Evolutionary conservation across 371 early-diverging fungal species (phyloP).

Genomic region (Nosema muscidifuracis): DNA sequence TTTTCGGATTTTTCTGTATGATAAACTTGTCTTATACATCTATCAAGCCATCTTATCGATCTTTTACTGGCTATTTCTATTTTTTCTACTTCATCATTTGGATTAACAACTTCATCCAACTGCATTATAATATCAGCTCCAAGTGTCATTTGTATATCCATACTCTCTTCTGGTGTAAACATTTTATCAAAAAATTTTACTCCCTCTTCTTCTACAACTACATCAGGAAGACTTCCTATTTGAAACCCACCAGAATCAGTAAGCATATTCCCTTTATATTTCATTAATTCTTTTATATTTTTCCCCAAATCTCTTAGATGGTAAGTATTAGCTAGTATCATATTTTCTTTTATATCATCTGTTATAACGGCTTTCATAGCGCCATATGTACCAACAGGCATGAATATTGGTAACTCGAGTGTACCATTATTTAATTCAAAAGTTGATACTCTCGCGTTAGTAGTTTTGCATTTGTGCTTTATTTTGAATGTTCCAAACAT

Average conservation of each 20-base stretch:
- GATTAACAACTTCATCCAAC: slow-evolving; percentile 84
- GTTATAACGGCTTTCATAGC: slow-evolving; percentile 77
- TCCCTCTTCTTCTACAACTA: slow-evolving; percentile 79
- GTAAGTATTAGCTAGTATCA: slow-evolving; percentile 80
- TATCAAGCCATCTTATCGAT: slow-evolving; percentile 83
- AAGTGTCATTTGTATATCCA: slow-evolving; percentile 79
- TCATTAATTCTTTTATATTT: slow-evolving; percentile 75
- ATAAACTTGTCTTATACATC: slow-evolving; percentile 67
- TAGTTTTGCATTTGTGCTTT: slow-evolving; percentile 69
- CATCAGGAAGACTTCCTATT: slow-evolving; percentile 79
- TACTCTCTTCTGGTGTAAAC: slow-evolving; percentile 86
- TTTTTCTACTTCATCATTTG: slow-evolving; percentile 71
- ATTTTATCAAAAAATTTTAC: slow-evolving; percentile 62
- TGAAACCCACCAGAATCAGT: slow-evolving; percentile 90
- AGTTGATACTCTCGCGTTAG: slow-evolving; percentile 74
- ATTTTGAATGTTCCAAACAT: slow-evolving; percentile 47
- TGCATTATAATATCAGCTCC: slow-evolving; percentile 95
- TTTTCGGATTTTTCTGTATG: background rate
- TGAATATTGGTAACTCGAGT: slow-evolving; percentile 79
- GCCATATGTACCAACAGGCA: slow-evolving; percentile 94
- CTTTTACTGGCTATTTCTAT: slow-evolving; percentile 84
- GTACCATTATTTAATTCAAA: slow-evolving; percentile 74
- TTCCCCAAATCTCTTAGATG: slow-evolving; percentile 55
- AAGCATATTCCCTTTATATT: slow-evolving; percentile 73
- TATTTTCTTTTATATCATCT: slow-evolving; percentile 72